Evolutionary conservation across 1,139 yeast species (phyloP), one percentile per base, ranked within the genome.

Genomic region (Suhomyces bribrorum): DNA sequence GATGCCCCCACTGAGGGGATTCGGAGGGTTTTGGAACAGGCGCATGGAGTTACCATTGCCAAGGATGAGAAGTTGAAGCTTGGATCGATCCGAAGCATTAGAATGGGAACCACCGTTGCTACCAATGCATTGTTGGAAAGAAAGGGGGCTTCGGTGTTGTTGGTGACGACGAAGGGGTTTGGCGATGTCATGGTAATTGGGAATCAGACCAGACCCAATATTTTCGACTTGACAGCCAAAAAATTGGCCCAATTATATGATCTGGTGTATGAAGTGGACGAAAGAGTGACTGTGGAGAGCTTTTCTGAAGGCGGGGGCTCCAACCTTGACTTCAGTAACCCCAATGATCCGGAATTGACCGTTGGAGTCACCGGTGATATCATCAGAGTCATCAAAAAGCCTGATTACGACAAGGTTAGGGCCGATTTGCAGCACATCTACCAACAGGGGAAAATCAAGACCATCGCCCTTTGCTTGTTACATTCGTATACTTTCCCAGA

Each of bases 1-100:
- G 97, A 90, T 69, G 96, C 97, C 1, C 95, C 95, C 4, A 72
- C 90, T 12, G 97, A 89, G 63, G 97, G 96, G 5, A 86, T 90
- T 32, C 71, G 97, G 46, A 65, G 95, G 36, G 75, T 87, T 0
- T 62, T 90, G 43, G 94, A 86, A 55, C 62, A 65, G 26, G 78
- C 76, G 41, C 73, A 78, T 1, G 74, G 76, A 0, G 58, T 54
- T 4, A 39, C 57, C 8, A 83, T 85, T 29, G 78, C 84, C 7
- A 70, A 62, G 43, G 49, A 49, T 14, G 50, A 52, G 23, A 67
- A 67, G 40, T 55, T 51, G 35, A 36, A 38, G 17, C 38, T 54
- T 28, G 52, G 44, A n/a, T 34, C 40, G 5, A 53, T 54, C 15
- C 50, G 48, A 5, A 42, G 49, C 23, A 52, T 54, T 33, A 41